Base-by-base conservation (phyloP, 108 stramenopile genomes). In the Nitzschia inconspicua region DNA sequence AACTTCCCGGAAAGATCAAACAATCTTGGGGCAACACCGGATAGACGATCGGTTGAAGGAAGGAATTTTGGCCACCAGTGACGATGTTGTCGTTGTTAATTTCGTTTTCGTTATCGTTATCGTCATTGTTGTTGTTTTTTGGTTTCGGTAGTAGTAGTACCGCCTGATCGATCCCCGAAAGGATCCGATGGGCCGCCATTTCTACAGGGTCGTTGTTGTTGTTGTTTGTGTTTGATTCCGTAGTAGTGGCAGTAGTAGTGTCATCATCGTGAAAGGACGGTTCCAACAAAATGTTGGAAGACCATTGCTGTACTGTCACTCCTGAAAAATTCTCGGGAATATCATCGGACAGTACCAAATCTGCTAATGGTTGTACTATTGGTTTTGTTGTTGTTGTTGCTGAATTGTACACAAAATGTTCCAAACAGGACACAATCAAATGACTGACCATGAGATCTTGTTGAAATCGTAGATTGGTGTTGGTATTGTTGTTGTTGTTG, bases 1-100 rank as follows among this genome's bases (percentile, higher is more conserved):
- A 96, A 60, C 87, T 89, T 39, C 95, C 95, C 7, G 91, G 90
- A 20, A 92, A 77, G 28, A 96, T 65, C n/a, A 95, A 50, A 16
- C 75, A 54, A 51, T 77, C 72, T 2, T 57, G 57, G 14, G 87
- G 76, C 2, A 88, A 47, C 6, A 74, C 72, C 18, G 80, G 58
- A 29, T 69, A 22, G 25, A 29, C 10, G 28, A 39, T 39, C 0
- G 37, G n/a, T 39, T 11, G 37, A 14, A 39, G 1, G 11, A 39
- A 1, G 14, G 11, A 14, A 11, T 39, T 39, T 0, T 39, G 11
- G 37, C n/a, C 37, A 46, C 19, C 8, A 7, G 20, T 23, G 3
- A 10, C n/a, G 8, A 20, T 46, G 8, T 46, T 5, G 37, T 39
- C n/a, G 37, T 39, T 39, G 37, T 39, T n/a, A n/a, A n/a, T n/a